Evolutionary conservation across 495 filamentous ascomycete species (phyloP), one percentile per base, ranked within the genome.

Genomic region (Parathielavia appendiculata): DNA sequence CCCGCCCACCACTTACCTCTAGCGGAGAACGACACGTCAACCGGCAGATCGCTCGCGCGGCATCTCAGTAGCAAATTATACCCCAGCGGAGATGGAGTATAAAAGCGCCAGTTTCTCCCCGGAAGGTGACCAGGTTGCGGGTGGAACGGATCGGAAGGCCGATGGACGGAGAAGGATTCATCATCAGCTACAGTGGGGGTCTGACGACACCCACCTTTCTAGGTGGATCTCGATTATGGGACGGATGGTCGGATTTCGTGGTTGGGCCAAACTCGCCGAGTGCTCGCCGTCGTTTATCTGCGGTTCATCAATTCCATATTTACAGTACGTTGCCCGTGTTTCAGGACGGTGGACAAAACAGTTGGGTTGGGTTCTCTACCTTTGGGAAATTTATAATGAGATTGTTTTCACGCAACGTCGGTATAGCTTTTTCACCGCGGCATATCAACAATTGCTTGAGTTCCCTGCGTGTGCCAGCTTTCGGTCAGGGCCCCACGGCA

Each of bases 31-130:
- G 17, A n/a, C 26, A 39, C 49, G 9, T 26, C 19, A 1, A 23
- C 7, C 32, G 11, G 19, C n/a, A 16, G 12, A 16, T 34, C 13
- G 10, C n/a, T 35, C 35, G 17, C 44, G 20, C 32, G 23, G 22
- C 23, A 26, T 23, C 22, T 44, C 44, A 30, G 6, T 30, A 30
- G 47, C 54, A 35, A 47, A 56, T 3, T 51, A 57, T 56, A 56
- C 54, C 26, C 54, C 44, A 40, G 22, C 54, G 16, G 52, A 40
- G 20, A 43, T 23, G 52, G 52, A 54, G 52, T 35, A 54, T 30
- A 26, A n/a, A 35, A 34, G 12, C 40, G 12, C 45, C 52, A 45
- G 26, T 45, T 54, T 54, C 45, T 45, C 17, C 52, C 52, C 26
- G n/a, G 10, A 45, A 30, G n/a, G 7, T 26, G 41, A 23, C 45